A percentile compares a stretch with the other conserved stretches of the same genome.
Conservation (phyloP, 2,329 filamentous ascomycete species). For the Fusarium nelsonii region DNA sequence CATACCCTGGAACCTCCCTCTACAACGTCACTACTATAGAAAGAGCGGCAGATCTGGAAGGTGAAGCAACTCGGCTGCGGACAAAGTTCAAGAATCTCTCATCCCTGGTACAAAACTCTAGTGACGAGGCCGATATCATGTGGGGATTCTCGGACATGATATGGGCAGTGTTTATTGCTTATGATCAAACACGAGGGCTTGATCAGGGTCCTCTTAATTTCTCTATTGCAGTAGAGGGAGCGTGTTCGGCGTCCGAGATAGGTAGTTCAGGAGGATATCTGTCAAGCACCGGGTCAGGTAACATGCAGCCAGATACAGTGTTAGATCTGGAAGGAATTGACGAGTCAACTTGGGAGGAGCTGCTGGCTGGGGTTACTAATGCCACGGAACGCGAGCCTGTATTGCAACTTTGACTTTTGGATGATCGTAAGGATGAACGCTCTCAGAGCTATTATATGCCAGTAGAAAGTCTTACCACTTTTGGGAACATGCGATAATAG, state of each 20-base stretch:
- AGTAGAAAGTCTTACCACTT: no score
- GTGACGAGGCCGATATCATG: neutral
- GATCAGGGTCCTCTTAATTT: neutral
- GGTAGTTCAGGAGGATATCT: slow-evolving; percentile 14
- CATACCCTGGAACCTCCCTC: neutral
- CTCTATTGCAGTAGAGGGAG: neutral
- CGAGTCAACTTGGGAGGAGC: slow-evolving; percentile 18
- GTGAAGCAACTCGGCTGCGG: slow-evolving; percentile 1
- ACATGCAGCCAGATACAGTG: neutral
- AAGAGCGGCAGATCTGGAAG: neutral
- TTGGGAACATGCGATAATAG: no score
- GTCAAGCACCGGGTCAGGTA: slow-evolving; percentile 11
- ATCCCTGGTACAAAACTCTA: neutral
- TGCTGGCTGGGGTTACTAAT: neutral
- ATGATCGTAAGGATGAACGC: no score
- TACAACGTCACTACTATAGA: slow-evolving; percentile 1
- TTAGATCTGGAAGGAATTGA: slow-evolving; percentile 8
- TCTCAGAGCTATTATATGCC: no score
- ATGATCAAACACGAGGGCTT: neutral
- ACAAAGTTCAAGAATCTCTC: slow-evolving; percentile 12
- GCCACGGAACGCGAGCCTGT: neutral
- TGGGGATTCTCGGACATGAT: slow-evolving; percentile 14
- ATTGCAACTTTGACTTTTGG: neutral
- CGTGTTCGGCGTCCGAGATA: neutral
- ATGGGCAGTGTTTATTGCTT: slow-evolving; percentile 12